phyloP scores from a whole-genome alignment of 192 early-diverging fungal species.

The Phlyctochytrium bullatum region DNA sequence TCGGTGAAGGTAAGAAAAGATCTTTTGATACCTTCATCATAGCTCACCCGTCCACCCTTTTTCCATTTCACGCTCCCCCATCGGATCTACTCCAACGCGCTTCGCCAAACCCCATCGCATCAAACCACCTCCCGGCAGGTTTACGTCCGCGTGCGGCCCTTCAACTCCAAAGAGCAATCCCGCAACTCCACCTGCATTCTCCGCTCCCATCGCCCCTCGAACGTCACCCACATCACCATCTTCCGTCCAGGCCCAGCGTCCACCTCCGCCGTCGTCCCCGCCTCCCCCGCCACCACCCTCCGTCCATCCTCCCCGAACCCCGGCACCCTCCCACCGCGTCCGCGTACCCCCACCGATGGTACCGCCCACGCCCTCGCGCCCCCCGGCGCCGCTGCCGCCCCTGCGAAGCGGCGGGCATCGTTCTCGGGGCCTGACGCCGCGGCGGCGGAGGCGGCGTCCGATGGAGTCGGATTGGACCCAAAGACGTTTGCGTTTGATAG shows the following conservation, averaged over 20 bases:
- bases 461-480: conserved; percentile 29
- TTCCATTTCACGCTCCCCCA: too few species aligned
- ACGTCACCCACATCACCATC: background rate
- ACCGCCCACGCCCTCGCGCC: too few species aligned
- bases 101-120: too few species aligned
- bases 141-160: conserved; percentile 38
- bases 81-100: too few species aligned
- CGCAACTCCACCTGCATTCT: conserved; percentile 1
- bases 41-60: too few species aligned
- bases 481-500: conserved; percentile 83
- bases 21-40: too few species aligned
- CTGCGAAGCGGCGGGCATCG: background rate
- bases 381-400: too few species aligned
- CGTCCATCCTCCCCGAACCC: conserved; percentile 5
- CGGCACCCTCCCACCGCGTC: background rate
- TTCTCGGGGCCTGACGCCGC: background rate
- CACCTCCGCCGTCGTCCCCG: background rate
- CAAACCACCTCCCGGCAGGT: too few species aligned
- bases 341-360: too few species aligned
- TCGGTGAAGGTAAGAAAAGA: too few species aligned
- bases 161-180: conserved; percentile 31
- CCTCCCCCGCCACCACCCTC: background rate
- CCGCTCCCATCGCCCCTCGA: background rate
- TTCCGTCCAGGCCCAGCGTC: background rate
- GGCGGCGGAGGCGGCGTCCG: background rate